phyloP scores from a whole-genome alignment of 352 stramenopile genomes.

The Phytophthora pluvialis region DNA sequence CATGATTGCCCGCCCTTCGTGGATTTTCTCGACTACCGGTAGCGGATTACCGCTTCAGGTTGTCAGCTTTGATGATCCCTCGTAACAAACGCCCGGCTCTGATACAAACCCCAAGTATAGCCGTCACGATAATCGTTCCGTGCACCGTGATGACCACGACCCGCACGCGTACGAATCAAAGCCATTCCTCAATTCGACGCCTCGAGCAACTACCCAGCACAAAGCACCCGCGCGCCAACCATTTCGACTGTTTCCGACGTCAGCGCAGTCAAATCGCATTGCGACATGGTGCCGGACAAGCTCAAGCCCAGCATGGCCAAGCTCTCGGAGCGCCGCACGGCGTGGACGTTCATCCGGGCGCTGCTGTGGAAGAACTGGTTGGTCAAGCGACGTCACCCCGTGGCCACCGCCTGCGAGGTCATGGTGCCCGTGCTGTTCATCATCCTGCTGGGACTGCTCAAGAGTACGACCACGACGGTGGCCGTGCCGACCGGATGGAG shows the following conservation, averaged over 20 bases:
- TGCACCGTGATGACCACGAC: slow-evolving; percentile 16
- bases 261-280: slow-evolving; percentile 9
- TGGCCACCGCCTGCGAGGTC: slow-evolving; percentile 58
- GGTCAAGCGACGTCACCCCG: slow-evolving; percentile 59
- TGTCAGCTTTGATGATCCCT: slow-evolving; percentile 17
- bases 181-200: slow-evolving; percentile 24
- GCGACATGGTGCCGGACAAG: slow-evolving; percentile 23
- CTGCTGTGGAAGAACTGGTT: slow-evolving; percentile 76
- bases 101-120: not conserved
- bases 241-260: slow-evolving; percentile 13
- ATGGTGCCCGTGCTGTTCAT: slow-evolving; percentile 64
- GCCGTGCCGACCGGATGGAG: slow-evolving; percentile 62
- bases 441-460: slow-evolving; percentile 58
- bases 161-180: not conserved
- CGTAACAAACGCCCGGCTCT: slow-evolving; percentile 2
- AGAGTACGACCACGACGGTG: slow-evolving; percentile 58
- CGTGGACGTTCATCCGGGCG: slow-evolving; percentile 44
- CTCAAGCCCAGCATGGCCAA: slow-evolving; percentile 9
- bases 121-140: slow-evolving; percentile 18
- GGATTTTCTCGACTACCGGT: slow-evolving; percentile 25
- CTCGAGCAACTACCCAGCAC: not conserved
- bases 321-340: slow-evolving; percentile 27
- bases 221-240: not conserved
- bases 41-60: slow-evolving; percentile 13
- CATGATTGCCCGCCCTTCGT: not conserved